Base-by-base conservation (phyloP, 2,329 filamentous ascomycete species). In the Cordyceps fumosorosea region DNA sequence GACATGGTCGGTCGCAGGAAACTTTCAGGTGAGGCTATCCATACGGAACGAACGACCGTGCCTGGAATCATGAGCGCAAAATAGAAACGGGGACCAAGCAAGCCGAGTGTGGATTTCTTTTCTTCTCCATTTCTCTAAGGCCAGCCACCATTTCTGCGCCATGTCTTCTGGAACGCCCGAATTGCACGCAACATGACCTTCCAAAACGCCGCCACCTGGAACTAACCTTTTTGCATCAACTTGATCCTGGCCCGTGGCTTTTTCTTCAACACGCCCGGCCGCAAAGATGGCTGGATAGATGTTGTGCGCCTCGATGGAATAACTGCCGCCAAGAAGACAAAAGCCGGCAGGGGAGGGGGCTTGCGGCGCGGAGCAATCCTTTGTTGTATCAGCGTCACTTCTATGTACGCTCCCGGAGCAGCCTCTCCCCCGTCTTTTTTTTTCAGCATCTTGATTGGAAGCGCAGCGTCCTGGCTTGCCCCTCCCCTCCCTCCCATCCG, bases 151-250 rank as follows among this genome's bases (percentile, higher is more conserved):
- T 57, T 55, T 34, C 16, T 5, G 24, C 44, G 56, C 56, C 44
- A 48, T 18, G 44, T 10, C 55, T 57, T 57, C 55, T 57, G 55
- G 55, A 50, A 57, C 45, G 55, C 55, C 55, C 29, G 29, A 14
- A 4, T 57, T 40, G 16, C 8, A 22, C n/a, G 32, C 20, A 40
- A 5, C 14, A 40, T n/a, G 56, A 44, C 29, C 32, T 51, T 42
- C 56, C 45, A 40, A 50, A 51, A 51, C 40, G 11, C 42, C 40
- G 53, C 53, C 53, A 58, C 45, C 4, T 34, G 20, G 20, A 58
- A 18, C 40, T 22, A 42, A 37, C 29, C n/a, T 34, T 44, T 32
- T 26, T 48, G 45, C 45, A 48, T 48, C 45, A 48, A 48, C 45
- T 16, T 48, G 12, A 48, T 48, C 45, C 22, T 24, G 45, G 20